Percentiles rank a stretch among this genome's conserved stretches.
Evolutionary conservation across 139 green algal species (phyloP).

Genomic region (Volvox africanus): DNA sequence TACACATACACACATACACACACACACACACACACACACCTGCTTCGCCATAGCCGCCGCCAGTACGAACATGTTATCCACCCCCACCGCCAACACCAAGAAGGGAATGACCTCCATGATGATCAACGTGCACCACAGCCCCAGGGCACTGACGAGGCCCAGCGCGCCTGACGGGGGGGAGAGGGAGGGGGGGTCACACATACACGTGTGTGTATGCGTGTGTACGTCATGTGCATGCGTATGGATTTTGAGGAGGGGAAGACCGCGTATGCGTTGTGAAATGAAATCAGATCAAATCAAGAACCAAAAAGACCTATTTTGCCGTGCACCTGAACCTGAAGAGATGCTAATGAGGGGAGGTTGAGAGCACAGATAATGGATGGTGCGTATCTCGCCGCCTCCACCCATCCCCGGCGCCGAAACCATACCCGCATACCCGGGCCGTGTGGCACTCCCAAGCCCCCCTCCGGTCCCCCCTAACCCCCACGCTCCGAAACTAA

Average conservation of each 20-base stretch:
- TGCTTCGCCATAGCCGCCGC: slow-evolving; percentile 80
- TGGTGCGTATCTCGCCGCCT: too few relatives aligned
- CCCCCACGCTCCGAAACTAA: background rate
- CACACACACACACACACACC: slow-evolving; percentile 44
- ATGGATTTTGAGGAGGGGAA: background rate
- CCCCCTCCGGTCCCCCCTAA: background rate
- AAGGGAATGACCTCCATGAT: slow-evolving; percentile 96
- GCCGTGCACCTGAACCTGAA: too few relatives aligned
- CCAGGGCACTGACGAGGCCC: slow-evolving; percentile 70
- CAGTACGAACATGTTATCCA: slow-evolving; percentile 98
- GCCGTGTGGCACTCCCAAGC: too few relatives aligned
- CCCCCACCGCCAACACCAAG: slow-evolving; percentile 91
- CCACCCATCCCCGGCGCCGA: too few relatives aligned
- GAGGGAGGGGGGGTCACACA: background rate
- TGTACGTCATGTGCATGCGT: background rate
- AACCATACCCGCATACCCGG: too few relatives aligned
- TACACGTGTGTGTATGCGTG: background rate
- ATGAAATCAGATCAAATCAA: too few relatives aligned
- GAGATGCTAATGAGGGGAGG: too few relatives aligned
- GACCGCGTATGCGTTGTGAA: too few relatives aligned
- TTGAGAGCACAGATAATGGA: too few relatives aligned
- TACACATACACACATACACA: background rate
- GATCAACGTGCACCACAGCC: slow-evolving; percentile 86
- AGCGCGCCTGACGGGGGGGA: slow-evolving; percentile 30
- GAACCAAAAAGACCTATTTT: too few relatives aligned